Conservation (phyloP, 2,329 filamentous ascomycete genomes). For the Colletotrichum sp. region DNA sequence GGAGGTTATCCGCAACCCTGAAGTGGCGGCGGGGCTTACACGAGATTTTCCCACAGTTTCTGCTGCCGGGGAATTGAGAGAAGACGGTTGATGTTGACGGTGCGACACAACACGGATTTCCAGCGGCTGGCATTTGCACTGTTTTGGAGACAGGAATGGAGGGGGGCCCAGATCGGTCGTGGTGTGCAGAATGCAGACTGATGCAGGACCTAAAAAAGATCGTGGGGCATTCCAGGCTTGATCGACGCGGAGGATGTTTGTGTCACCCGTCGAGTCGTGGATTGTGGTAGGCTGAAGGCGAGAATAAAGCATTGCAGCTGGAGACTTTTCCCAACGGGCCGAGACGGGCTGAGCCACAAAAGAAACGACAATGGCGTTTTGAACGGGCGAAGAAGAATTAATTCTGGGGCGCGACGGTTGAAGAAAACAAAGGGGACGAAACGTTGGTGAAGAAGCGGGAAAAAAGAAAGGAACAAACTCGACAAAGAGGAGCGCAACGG, state of each 20-base stretch:
- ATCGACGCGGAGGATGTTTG: background rate
- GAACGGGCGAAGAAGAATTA: background rate
- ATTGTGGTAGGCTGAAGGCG: background rate
- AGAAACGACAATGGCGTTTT: background rate
- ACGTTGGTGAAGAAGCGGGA: background rate
- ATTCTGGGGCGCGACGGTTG: background rate
- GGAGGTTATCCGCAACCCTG: background rate
- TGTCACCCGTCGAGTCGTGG: background rate
- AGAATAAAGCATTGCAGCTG: background rate
- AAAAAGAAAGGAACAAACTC: background rate
- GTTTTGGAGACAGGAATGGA: background rate
- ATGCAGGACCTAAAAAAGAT: background rate
- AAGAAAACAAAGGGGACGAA: background rate
- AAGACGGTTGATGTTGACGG: background rate
- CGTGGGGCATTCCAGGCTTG: conserved; percentile 10
- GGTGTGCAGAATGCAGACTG: background rate
- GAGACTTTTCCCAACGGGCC: background rate
- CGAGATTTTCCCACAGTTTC: background rate
- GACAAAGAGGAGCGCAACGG: background rate
- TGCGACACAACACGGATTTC: background rate
- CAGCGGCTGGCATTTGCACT: background rate
- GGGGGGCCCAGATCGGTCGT: background rate
- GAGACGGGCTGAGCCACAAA: background rate
- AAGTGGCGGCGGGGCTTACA: conserved; percentile 1
- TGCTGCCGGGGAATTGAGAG: background rate